A percentile compares a stretch with the other conserved stretches of the same genome.
These are phyloP conservation scores for Fallopia convolvulus DNA, from an alignment of 148 eudicot genomes.

Conservation along the genomic window DNA sequence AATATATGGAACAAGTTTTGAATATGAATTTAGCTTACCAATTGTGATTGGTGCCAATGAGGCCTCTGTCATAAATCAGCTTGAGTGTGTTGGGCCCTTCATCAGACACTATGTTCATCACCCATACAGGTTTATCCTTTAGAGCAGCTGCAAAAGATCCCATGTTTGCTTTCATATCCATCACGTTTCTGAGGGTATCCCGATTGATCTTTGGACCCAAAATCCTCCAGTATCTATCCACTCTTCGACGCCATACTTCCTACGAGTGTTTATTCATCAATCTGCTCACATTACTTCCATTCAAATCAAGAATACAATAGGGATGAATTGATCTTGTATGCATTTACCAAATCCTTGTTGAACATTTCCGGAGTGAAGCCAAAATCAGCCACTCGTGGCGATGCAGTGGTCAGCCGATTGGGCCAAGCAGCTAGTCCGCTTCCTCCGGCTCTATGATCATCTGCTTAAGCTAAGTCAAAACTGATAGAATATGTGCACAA, in stretches of 20 bases:
- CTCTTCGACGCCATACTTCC: conserved; percentile 38
- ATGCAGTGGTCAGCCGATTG: conserved; percentile 28
- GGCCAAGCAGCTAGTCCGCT: conserved; percentile 41
- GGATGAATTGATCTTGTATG: neutral
- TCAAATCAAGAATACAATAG: neutral
- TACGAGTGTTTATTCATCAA: neutral
- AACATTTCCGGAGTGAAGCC: conserved; percentile 28
- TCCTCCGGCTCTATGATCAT: conserved; percentile 33
- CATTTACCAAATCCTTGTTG: conserved; percentile 33
- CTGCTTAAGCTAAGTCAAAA: conserved; percentile 5
- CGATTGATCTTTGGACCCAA: conserved; percentile 24
- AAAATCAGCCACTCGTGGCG: conserved; percentile 38
- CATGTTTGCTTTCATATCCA: conserved; percentile 49
- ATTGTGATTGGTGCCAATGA: conserved; percentile 31
- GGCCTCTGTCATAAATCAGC: conserved; percentile 36
- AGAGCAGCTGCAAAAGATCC: conserved; percentile 44
- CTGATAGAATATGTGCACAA: no score
- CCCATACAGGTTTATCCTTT: conserved; percentile 38
- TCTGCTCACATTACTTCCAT: neutral
- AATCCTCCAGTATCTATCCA: conserved; percentile 34
- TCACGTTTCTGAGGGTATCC: conserved; percentile 32
- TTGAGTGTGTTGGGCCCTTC: conserved; percentile 43
- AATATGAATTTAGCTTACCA: conserved; percentile 21
- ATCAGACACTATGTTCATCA: conserved; percentile 37
- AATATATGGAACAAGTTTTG: no score